These are phyloP conservation scores for Lineolata rhizophorae DNA, from an alignment of 495 filamentous ascomycete species.

Conservation along the genomic window DNA sequence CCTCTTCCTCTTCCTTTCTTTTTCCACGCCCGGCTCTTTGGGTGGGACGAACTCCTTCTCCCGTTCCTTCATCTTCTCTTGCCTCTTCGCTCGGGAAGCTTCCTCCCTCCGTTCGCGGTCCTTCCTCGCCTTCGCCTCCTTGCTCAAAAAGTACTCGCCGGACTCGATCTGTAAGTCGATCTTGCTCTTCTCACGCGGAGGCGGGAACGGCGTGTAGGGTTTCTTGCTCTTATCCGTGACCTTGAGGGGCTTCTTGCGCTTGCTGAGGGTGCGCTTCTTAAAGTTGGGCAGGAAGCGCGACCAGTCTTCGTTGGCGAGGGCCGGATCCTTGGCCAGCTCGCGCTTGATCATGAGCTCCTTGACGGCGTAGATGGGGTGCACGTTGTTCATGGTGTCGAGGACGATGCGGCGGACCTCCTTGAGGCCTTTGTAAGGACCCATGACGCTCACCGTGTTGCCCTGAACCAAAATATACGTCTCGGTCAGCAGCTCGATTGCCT, in stretches of 20 bases:
- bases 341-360: slow-evolving; percentile 99
- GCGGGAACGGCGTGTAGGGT: slow-evolving; percentile 62
- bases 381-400: slow-evolving; percentile 91
- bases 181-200: slow-evolving; percentile 77
- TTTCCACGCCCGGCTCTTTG: slow-evolving; percentile 34
- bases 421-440: slow-evolving; percentile 79
- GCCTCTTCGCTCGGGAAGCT: slow-evolving; percentile 62
- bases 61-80: slow-evolving; percentile 68
- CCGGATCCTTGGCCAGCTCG: slow-evolving; percentile 89
- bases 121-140: slow-evolving; percentile 72
- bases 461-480: slow-evolving; percentile 88
- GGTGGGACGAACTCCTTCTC: slow-evolving; percentile 74
- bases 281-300: slow-evolving; percentile 93
- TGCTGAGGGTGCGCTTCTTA: slow-evolving; percentile 82
- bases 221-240: slow-evolving; percentile 90
- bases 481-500: slow-evolving; percentile 89
- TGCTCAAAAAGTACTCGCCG: slow-evolving; percentile 87
- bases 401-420: slow-evolving; percentile 83
- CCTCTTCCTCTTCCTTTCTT: slow-evolving; percentile 32
- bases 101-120: slow-evolving; percentile 58
- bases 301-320: slow-evolving; percentile 73
- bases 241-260: slow-evolving; percentile 61
- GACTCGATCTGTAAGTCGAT: slow-evolving; percentile 94
- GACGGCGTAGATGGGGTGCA: slow-evolving; percentile 83
- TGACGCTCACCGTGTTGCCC: slow-evolving; percentile 82